Evolutionary conservation across 257 asterid species (phyloP).

Genomic region (Datura wrightii): DNA sequence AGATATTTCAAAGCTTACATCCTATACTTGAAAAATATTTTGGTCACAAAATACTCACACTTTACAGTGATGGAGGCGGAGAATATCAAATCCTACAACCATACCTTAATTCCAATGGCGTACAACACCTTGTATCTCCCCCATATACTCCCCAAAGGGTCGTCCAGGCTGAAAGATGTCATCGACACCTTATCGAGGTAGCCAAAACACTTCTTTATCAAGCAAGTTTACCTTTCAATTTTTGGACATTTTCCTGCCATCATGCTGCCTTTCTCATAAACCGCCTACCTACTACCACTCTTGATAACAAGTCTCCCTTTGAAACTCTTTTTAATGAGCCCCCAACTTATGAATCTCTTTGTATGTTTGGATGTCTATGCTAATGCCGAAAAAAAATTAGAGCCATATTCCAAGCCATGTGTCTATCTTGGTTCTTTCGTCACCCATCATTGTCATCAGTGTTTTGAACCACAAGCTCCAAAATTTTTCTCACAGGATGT

Average conservation of each 20-base stretch:
- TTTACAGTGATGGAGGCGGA: background rate
- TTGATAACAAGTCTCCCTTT: background rate
- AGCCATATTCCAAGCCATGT: too few species aligned
- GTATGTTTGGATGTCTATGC: too few species aligned
- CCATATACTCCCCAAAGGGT: too few species aligned
- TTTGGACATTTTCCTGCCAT: background rate
- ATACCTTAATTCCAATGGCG: background rate
- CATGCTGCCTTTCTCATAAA: background rate
- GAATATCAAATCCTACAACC: background rate
- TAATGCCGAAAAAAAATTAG: too few species aligned
- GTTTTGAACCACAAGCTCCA: too few species aligned
- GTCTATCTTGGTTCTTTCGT: too few species aligned
- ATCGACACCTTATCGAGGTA: background rate
- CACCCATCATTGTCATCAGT: too few species aligned
- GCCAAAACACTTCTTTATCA: background rate
- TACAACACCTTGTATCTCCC: background rate
- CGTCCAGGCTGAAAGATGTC: background rate
- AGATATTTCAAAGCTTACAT: background rate
- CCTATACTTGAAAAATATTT: too few species aligned
- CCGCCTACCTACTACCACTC: too few species aligned
- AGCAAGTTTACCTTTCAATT: background rate
- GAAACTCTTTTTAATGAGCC: background rate
- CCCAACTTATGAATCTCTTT: background rate
- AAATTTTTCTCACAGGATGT: too few species aligned
- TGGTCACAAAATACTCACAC: background rate